phyloP scores from a whole-genome alignment of 371 early-diverging fungal species.

The Zopfochytrium polystomum region DNA sequence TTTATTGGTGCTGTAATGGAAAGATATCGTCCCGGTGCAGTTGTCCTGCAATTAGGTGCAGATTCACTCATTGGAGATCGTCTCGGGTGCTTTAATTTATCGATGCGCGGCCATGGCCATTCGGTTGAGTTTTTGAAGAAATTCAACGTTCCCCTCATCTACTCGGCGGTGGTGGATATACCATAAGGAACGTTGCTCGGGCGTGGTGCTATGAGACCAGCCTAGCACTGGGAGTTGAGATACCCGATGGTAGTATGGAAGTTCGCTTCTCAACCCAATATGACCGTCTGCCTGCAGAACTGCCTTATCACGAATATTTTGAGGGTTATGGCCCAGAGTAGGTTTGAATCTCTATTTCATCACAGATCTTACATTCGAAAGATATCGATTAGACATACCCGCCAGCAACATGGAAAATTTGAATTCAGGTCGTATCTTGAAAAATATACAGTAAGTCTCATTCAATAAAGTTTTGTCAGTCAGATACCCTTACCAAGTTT shows the following conservation, averaged over 20 bases:
- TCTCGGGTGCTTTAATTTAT: slow-evolving; percentile 67
- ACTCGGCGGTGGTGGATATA: slow-evolving; percentile 85
- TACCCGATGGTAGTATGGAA: no score
- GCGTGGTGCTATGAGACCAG: slow-evolving; percentile 72
- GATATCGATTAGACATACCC: slow-evolving; percentile 88
- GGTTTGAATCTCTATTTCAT: no score
- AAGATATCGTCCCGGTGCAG: slow-evolving; percentile 60
- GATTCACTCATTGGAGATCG: slow-evolving; percentile 83
- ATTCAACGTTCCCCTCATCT: slow-evolving; percentile 51
- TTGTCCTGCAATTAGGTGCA: slow-evolving; percentile 90
- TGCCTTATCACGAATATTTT: slow-evolving; percentile 92
- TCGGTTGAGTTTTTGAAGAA: slow-evolving; percentile 55
- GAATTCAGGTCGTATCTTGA: slow-evolving; percentile 87
- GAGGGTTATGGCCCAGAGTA: slow-evolving; percentile 66
- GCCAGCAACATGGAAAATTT: slow-evolving; percentile 95
- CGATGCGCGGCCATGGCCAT: slow-evolving; percentile 49
- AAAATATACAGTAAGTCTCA: slow-evolving; percentile 69
- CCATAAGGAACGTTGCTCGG: slow-evolving; percentile 68
- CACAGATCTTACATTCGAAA: no score
- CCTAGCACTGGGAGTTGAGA: slow-evolving; percentile 32
- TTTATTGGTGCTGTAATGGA: slow-evolving; percentile 51
- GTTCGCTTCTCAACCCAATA: no score
- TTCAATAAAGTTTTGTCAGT: no score
- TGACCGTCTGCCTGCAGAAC: no score
- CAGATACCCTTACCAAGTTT: no score